Percentiles rank a stretch among this genome's conserved stretches.
phyloP scores from a whole-genome alignment of 2,329 filamentous ascomycete genomes.

The Fusarium sp. region DNA sequence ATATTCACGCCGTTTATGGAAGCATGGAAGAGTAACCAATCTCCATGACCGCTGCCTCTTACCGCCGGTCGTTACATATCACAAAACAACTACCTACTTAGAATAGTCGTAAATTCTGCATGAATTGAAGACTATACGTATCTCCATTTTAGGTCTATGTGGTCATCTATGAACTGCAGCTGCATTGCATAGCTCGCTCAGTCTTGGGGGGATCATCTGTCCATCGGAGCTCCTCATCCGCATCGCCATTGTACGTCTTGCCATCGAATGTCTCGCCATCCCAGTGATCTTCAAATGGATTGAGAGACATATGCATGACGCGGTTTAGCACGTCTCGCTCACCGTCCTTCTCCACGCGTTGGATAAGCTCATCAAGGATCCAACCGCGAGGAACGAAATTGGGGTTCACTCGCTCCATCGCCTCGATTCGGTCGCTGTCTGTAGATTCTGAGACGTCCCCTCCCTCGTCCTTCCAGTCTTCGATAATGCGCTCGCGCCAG shows the following conservation, averaged over 20 bases:
- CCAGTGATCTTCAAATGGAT: constrained; percentile 87
- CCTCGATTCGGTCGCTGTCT: constrained; percentile 70
- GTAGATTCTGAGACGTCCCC: constrained; percentile 48
- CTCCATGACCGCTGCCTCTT: constrained; percentile 73
- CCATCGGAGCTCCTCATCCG: constrained; percentile 81
- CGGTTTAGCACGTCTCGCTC: constrained; percentile 81
- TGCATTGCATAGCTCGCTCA: constrained; percentile 88
- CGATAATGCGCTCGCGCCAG: constrained; percentile 76
- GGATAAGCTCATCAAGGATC: constrained; percentile 93
- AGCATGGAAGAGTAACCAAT: constrained; percentile 69
- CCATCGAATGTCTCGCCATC: constrained; percentile 59
- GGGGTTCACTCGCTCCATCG: constrained; percentile 90
- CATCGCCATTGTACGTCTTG: constrained; percentile 64
- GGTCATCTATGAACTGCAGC: constrained; percentile 79
- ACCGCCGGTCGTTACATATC: constrained; percentile 77
- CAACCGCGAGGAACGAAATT: constrained; percentile 92
- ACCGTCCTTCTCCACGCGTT: constrained; percentile 82
- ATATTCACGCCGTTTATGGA: constrained; percentile 75
- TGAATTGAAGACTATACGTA: background rate
- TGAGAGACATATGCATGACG: constrained; percentile 82
- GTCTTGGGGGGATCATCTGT: constrained; percentile 84
- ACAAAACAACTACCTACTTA: constrained; percentile 12
- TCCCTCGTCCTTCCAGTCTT: constrained; percentile 75
- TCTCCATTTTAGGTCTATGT: background rate
- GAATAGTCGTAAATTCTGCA: constrained; percentile 17